Conservation (phyloP, 129 eudicot genomes). For the Ambrosia artemisiifolia region DNA sequence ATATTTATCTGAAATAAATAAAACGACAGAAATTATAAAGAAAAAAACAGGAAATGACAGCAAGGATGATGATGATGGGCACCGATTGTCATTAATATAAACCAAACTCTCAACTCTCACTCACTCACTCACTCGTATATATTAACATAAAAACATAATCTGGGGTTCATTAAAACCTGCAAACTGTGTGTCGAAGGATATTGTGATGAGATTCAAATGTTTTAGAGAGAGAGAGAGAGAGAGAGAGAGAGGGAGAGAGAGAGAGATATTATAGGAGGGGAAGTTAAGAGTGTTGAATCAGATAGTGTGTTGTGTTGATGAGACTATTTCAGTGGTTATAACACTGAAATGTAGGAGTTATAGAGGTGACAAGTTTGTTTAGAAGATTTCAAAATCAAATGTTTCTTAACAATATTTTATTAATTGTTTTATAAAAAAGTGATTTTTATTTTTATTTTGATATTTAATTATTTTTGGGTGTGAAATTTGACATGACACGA, state of each 20-base stretch:
- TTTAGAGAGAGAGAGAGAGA: neutral
- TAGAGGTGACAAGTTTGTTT: neutral
- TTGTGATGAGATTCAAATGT: too few relatives aligned
- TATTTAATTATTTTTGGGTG: too few relatives aligned
- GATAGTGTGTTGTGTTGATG: constrained; percentile 4
- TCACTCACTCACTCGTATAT: neutral
- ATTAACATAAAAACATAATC: neutral
- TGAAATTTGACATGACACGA: too few relatives aligned
- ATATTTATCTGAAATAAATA: constrained; percentile 24
- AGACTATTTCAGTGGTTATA: constrained; percentile 22
- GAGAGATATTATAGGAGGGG: constrained; percentile 30
- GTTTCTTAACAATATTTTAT: too few relatives aligned
- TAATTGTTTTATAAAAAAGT: too few relatives aligned
- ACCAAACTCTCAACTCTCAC: constrained; percentile 27
- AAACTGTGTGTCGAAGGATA: constrained; percentile 3
- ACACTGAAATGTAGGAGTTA: constrained; percentile 6
- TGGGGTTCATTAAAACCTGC: neutral
- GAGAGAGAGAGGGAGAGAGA: neutral
- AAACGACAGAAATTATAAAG: constrained; percentile 32
- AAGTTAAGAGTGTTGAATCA: constrained; percentile 29
- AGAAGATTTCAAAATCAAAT: too few relatives aligned
- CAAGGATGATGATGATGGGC: constrained; percentile 27
- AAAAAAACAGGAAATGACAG: constrained; percentile 46
- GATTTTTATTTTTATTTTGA: too few relatives aligned
- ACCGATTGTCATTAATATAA: constrained; percentile 46